Percentiles rank a stretch among this genome's conserved stretches.
phyloP scores from a whole-genome alignment of 306 rosid species.

The Trichosanthes truncata region DNA sequence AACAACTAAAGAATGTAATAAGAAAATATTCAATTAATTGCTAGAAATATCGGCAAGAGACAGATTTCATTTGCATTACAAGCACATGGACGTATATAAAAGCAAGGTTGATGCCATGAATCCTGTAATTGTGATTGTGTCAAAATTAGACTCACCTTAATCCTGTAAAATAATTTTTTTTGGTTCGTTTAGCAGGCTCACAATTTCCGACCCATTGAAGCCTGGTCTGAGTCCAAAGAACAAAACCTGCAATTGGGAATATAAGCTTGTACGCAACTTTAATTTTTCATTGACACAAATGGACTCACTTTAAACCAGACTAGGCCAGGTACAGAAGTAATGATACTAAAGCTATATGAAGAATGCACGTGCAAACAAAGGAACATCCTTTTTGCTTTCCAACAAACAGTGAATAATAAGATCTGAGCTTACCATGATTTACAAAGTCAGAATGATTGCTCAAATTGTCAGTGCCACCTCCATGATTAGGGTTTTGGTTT shows the following conservation, averaged over 20 bases:
- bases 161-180: background rate
- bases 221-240: conserved; percentile 5
- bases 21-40: background rate
- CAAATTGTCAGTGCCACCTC: background rate
- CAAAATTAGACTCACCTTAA: background rate
- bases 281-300: background rate
- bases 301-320: background rate
- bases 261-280: background rate
- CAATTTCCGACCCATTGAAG: conserved; percentile 1
- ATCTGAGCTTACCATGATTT: conserved; percentile 1
- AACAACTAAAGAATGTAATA: background rate
- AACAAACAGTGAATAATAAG: background rate
- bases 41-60: background rate
- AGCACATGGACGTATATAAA: background rate
- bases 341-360: background rate
- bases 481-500: background rate
- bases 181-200: conserved; percentile 3
- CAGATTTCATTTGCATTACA: background rate
- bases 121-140: background rate
- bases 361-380: background rate
- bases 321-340: background rate
- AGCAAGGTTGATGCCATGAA: background rate
- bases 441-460: conserved; percentile 10
- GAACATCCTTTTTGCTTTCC: background rate
- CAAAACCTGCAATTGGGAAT: background rate